Conservation (phyloP, 371 early-diverging fungal genomes). For the Haplosporangium sp. region DNA sequence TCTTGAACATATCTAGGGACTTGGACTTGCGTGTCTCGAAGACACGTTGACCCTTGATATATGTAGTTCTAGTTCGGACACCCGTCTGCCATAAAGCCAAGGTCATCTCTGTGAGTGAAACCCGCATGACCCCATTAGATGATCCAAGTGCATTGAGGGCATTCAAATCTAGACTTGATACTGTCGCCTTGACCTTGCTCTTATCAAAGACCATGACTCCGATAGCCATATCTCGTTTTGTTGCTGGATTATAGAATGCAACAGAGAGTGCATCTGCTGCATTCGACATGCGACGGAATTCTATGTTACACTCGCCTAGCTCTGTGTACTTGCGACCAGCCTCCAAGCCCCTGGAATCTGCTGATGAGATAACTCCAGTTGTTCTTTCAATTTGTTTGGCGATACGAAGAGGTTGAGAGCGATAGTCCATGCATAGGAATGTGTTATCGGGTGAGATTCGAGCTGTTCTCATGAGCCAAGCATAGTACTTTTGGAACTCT, state of each 20-base stretch:
- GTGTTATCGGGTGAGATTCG: slow-evolving; percentile 47
- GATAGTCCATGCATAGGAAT: slow-evolving; percentile 40
- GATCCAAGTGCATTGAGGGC: slow-evolving; percentile 9
- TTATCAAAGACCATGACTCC: slow-evolving; percentile 45
- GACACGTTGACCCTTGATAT: slow-evolving; percentile 28
- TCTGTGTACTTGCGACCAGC: slow-evolving; percentile 39
- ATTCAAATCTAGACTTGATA: slow-evolving; percentile 25
- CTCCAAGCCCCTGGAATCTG: slow-evolving; percentile 20
- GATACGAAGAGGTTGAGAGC: slow-evolving; percentile 31
- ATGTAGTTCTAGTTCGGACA: slow-evolving; percentile 22
- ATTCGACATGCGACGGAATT: slow-evolving; percentile 52
- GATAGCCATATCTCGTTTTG: slow-evolving; percentile 36
- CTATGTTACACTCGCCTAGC: slow-evolving; percentile 42
- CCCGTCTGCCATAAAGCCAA: slow-evolving; percentile 44
- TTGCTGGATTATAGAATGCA: slow-evolving; percentile 45
- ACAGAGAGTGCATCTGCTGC: slow-evolving; percentile 37
- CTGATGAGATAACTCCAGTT: neutral
- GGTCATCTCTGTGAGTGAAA: slow-evolving; percentile 29
- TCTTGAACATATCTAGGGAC: slow-evolving; percentile 44
- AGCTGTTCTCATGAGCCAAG: slow-evolving; percentile 28
- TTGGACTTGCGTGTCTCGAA: slow-evolving; percentile 30
- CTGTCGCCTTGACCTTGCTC: slow-evolving; percentile 24
- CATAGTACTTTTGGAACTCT: slow-evolving; percentile 31
- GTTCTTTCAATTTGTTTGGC: slow-evolving; percentile 26
- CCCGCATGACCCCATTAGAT: slow-evolving; percentile 28